Conservation (phyloP, 2,329 filamentous ascomycete genomes). For the Monilinia laxa region DNA sequence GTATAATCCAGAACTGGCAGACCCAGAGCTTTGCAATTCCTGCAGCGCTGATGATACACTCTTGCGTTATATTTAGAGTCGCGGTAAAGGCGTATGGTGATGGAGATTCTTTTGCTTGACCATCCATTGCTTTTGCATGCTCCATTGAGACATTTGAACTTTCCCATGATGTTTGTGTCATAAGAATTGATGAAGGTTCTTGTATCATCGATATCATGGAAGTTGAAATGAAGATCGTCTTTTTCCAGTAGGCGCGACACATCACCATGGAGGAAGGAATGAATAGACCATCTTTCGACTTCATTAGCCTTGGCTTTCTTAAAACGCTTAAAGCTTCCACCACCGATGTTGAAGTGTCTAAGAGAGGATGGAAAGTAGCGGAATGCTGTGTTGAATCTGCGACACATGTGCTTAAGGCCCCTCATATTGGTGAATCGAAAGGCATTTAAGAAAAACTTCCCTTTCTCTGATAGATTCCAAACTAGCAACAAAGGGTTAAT, state of each 20-base stretch:
- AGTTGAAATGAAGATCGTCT: conserved; percentile 40
- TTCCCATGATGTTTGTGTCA: conserved; percentile 47
- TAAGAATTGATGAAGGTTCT: conserved; percentile 34
- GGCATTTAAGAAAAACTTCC: too few relatives aligned
- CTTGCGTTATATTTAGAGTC: conserved; percentile 45
- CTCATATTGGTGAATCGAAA: too few relatives aligned
- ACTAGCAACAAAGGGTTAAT: too few relatives aligned
- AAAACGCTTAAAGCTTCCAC: too few relatives aligned
- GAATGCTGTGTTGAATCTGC: too few relatives aligned
- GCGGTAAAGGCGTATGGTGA: conserved; percentile 46
- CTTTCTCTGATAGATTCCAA: too few relatives aligned
- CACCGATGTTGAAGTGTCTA: too few relatives aligned
- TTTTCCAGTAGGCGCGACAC: conserved; percentile 39
- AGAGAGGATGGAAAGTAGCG: too few relatives aligned
- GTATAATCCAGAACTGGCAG: conserved; percentile 42
- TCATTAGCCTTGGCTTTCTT: too few relatives aligned
- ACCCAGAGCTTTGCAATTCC: conserved; percentile 41
- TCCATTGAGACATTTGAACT: conserved; percentile 43
- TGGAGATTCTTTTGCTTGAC: conserved; percentile 45
- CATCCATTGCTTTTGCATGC: conserved; percentile 41
- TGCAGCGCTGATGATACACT: conserved; percentile 47
- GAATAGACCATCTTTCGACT: conserved; percentile 31
- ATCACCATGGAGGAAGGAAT: conserved; percentile 39
- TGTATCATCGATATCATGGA: conserved; percentile 39
- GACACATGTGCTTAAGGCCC: too few relatives aligned